Percentiles rank a stretch among this genome's conserved stretches.
phyloP scores from a whole-genome alignment of 352 stramenopile genomes.

The Globisporangium uncinulatum region DNA sequence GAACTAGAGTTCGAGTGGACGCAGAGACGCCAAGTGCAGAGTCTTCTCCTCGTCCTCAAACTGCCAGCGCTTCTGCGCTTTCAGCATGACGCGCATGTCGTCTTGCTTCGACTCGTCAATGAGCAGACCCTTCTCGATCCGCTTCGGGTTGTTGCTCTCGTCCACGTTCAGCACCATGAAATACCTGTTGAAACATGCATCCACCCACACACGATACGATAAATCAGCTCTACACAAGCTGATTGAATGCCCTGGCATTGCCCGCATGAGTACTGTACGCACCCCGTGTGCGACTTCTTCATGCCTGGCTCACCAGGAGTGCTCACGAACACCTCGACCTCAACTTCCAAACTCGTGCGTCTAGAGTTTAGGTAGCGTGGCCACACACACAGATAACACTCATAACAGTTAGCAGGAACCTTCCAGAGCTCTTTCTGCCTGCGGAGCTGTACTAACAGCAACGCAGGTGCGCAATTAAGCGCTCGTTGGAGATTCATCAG shows the following conservation, averaged over 20 bases:
- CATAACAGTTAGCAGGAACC: too few relatives aligned
- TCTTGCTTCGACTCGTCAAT: constrained; percentile 22
- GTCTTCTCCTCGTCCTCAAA: constrained; percentile 66
- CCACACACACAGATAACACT: too few relatives aligned
- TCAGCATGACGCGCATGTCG: constrained; percentile 28
- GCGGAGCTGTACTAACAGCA: too few relatives aligned
- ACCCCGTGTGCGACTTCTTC: constrained; percentile 25
- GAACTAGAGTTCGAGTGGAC: constrained; percentile 51
- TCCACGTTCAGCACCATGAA: constrained; percentile 27
- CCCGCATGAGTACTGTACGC: too few relatives aligned
- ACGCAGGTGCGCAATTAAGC: too few relatives aligned
- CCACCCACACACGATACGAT: too few relatives aligned
- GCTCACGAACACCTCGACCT: constrained; percentile 26
- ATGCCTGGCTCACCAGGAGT: constrained; percentile 16
- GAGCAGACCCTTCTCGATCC: too few relatives aligned
- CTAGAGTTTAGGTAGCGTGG: neutral
- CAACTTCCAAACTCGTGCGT: constrained; percentile 23
- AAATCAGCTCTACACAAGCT: neutral
- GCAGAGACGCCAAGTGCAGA: constrained; percentile 45
- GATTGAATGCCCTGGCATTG: too few relatives aligned
- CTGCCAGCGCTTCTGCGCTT: constrained; percentile 64
- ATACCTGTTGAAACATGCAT: constrained; percentile 5
- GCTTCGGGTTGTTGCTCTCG: constrained; percentile 17
- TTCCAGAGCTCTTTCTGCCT: neutral
- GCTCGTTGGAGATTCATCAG: too few relatives aligned